Evolutionary conservation across 2,329 filamentous ascomycete genomes (phyloP), one percentile per base, ranked within the genome.

Genomic region (Dactylonectria macrodidyma): DNA sequence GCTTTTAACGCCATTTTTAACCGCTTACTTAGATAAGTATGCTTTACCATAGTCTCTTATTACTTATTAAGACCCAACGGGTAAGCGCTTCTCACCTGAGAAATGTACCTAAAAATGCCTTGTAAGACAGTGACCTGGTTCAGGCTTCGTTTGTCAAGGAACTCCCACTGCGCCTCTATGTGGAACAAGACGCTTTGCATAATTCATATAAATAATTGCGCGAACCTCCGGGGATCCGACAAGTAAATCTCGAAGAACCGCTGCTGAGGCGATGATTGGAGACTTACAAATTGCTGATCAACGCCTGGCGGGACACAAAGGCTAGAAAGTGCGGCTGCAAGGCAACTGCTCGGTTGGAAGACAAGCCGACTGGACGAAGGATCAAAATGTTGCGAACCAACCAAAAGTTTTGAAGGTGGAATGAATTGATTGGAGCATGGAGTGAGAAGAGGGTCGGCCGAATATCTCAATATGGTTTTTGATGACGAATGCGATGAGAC

Each of bases 201-300:
- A 19, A 19, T 19, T 19, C 19, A 19, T 19, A 19, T 19, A 19
- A 19, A 19, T 19, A 19, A 19, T 19, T 19, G 19, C 19, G 19
- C 19, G 19, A 19, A 19, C 19, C 19, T 19, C 19, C 19, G 19
- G 19, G 19, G 38, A 55, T 56, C 38, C 61, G 61, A 26, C 59
- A 22, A 14, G 54, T 62, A 2, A 44, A 22, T 11, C 4, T 69
- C 50, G 56, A 24, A 34, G 67, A 12, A 46, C 67, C 11, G 65
- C 65, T 1, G 65, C 67, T 11, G 60, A 69, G 47, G 52, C 59
- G 14, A 69, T 57, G 44, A 60, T 55, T 16, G 67, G 67, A 3
- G 26, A 65, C 4, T 30, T 22, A 5, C 55, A 68, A 26, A 67
- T 65, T 8, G 67, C 65, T 9, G 67, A 69, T 41, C 65, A 58